Conservation (phyloP, 2,329 filamentous ascomycete species). For the Grosmannia serpens region DNA sequence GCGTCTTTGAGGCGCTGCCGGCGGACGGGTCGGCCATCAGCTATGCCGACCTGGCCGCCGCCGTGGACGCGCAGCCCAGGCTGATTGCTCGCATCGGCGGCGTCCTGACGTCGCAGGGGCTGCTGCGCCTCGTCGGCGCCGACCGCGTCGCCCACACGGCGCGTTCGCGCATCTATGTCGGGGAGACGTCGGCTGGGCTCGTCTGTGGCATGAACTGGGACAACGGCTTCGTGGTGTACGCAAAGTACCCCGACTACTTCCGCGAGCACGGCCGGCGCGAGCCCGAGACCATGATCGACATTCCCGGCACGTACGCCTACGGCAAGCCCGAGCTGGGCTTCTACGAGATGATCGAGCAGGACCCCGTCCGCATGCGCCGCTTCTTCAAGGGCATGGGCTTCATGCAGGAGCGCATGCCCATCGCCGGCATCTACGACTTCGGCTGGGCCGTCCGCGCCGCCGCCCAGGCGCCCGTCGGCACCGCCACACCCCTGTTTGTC, state of each 20-base stretch:
- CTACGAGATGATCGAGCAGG: slow-evolving; percentile 20
- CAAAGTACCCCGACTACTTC: slow-evolving; percentile 20
- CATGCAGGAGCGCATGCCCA: slow-evolving; percentile 14
- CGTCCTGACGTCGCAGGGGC: slow-evolving; percentile 11
- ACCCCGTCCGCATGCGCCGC: slow-evolving; percentile 11
- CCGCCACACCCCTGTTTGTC: slow-evolving; percentile 15
- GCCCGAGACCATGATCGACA: slow-evolving; percentile 16
- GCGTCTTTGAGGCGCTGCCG: slow-evolving; percentile 21
- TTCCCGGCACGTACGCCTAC: slow-evolving; percentile 17
- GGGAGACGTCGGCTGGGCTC: slow-evolving; percentile 4
- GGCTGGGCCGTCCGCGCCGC: slow-evolving; percentile 15
- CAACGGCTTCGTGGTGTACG: slow-evolving; percentile 15
- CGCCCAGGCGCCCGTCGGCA: slow-evolving; percentile 3
- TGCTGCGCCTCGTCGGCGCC: slow-evolving; percentile 12
- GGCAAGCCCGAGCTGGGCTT: slow-evolving; percentile 19
- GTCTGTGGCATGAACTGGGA: slow-evolving; percentile 12
- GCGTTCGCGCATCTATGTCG: slow-evolving; percentile 12
- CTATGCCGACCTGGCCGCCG: slow-evolving; percentile 17
- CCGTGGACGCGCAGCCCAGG: slow-evolving; percentile 15
- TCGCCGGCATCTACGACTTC: slow-evolving; percentile 20
- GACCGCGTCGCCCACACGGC: slow-evolving; percentile 15
- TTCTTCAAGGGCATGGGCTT: slow-evolving; percentile 20
- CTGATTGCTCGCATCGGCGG: slow-evolving; percentile 13
- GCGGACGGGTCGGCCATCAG: slow-evolving; percentile 14
- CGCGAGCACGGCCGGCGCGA: slow-evolving; percentile 19